These are phyloP conservation scores for Cutaneotrichosporon sp. DNA, from an alignment of 1,284 basidiomycete species.

Conservation along the genomic window DNA sequence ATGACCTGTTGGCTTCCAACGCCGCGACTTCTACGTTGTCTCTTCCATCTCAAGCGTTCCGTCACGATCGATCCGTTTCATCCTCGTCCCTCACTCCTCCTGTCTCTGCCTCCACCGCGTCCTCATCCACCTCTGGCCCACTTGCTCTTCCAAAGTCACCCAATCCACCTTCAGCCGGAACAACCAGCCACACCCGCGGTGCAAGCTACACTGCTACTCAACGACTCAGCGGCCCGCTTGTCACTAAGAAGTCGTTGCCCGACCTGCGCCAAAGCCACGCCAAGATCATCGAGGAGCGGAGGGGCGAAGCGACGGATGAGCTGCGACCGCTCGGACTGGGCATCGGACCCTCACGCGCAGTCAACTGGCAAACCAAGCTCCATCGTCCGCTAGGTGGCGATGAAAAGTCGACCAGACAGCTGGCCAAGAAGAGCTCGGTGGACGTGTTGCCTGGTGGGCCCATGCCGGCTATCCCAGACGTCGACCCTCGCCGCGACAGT, in stretches of 20 bases:
- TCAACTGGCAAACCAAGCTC: constrained; percentile 3
- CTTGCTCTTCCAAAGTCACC: constrained; percentile 22
- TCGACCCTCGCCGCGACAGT: constrained; percentile 8
- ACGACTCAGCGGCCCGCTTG: constrained; percentile 48
- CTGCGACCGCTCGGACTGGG: constrained; percentile 31
- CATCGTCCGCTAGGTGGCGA: constrained; percentile 9
- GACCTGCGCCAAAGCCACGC: constrained; percentile 63
- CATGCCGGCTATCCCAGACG: neutral
- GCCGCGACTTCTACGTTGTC: constrained; percentile 14
- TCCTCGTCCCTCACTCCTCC: constrained; percentile 17
- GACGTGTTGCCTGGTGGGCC: constrained; percentile 9
- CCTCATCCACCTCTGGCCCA: constrained; percentile 34
- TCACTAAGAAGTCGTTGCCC: constrained; percentile 77
- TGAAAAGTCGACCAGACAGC: constrained; percentile 3
- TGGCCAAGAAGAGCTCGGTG: constrained; percentile 27
- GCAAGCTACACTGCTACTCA: constrained; percentile 44
- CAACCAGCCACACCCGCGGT: constrained; percentile 35
- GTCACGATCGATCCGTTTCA: constrained; percentile 18
- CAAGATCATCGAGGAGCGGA: constrained; percentile 50
- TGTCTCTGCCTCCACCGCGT: constrained; percentile 32
- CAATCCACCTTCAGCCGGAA: constrained; percentile 6
- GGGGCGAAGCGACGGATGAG: constrained; percentile 28
- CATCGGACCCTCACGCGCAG: constrained; percentile 13
- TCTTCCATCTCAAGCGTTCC: constrained; percentile 8
- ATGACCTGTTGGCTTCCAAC: constrained; percentile 23